A percentile compares a stretch with the other conserved stretches of the same genome.
Conservation (phyloP, 371 early-diverging fungal species). For the Syncephalastrum monosporum region DNA sequence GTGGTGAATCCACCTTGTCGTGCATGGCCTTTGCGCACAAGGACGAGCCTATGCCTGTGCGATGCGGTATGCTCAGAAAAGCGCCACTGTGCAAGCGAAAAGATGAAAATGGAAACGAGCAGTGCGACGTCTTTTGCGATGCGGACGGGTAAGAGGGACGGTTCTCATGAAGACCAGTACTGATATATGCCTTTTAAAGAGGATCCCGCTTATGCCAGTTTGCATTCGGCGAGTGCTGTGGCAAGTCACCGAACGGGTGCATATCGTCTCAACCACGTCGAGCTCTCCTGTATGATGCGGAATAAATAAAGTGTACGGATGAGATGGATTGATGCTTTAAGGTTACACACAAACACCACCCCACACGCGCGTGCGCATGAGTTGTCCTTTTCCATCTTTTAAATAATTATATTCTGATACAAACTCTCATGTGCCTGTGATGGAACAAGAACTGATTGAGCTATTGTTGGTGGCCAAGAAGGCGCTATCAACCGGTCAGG, state of each 20-base stretch:
- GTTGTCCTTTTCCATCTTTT: background rate
- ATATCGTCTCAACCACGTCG: constrained; percentile 6
- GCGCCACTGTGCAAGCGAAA: constrained; percentile 8
- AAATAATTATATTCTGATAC: background rate
- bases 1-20: constrained; percentile 7
- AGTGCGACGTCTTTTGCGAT: constrained; percentile 17
- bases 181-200: background rate
- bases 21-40: constrained; percentile 14
- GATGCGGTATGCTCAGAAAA: constrained; percentile 10
- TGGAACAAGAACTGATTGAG: constrained; percentile 48
- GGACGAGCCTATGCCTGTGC: constrained; percentile 8
- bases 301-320: background rate
- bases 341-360: background rate
- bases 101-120: background rate
- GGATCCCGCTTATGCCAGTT: constrained; percentile 12
- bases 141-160: constrained; percentile 10
- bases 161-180: background rate
- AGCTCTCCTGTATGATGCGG: background rate
- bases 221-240: constrained; percentile 13
- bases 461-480: constrained; percentile 43
- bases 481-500: constrained; percentile 37
- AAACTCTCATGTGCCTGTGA: constrained; percentile 7
- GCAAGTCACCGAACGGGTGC: constrained; percentile 11
- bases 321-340: background rate
- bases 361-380: constrained; percentile 1